Percentiles rank a stretch among this genome's conserved stretches.
phyloP scores from a whole-genome alignment of 2,329 filamentous ascomycete genomes.

The Didymella keratinophila region DNA sequence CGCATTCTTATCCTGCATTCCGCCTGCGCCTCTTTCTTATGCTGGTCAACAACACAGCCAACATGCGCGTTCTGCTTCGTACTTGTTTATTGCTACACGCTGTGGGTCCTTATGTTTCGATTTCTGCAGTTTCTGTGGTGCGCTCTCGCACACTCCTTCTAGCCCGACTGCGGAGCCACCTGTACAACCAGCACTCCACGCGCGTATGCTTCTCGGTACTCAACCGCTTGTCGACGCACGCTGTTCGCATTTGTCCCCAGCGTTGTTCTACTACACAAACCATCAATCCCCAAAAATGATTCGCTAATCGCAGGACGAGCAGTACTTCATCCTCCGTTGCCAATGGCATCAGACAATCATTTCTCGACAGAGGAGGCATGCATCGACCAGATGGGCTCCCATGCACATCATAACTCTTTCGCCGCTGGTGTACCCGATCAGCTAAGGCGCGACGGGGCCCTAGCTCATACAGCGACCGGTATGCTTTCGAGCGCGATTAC shows the following conservation, averaged over 20 bases:
- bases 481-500: conserved; percentile 58
- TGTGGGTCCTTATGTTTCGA: conserved; percentile 36
- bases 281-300: conserved; percentile 36
- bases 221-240: conserved; percentile 43
- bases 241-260: conserved; percentile 51
- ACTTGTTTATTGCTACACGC: conserved; percentile 41
- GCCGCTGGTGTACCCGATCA: conserved; percentile 56
- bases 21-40: conserved; percentile 37
- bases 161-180: conserved; percentile 46
- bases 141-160: conserved; percentile 43
- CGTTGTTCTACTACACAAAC: conserved; percentile 43
- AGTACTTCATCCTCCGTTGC: conserved; percentile 54
- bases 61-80: conserved; percentile 31
- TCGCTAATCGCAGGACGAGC: conserved; percentile 54
- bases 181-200: conserved; percentile 48
- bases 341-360: conserved; percentile 54
- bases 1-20: conserved; percentile 50
- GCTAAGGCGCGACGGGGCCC: conserved; percentile 59
- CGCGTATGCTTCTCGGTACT: conserved; percentile 34
- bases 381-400: conserved; percentile 54
- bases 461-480: conserved; percentile 56
- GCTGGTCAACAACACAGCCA: conserved; percentile 41
- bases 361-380: conserved; percentile 56
- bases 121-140: conserved; percentile 45
- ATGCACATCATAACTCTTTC: conserved; percentile 57